Percentiles rank a stretch among this genome's conserved stretches.
Conservation (phyloP, 2,329 filamentous ascomycete genomes). For the Xylaria multiplex region DNA sequence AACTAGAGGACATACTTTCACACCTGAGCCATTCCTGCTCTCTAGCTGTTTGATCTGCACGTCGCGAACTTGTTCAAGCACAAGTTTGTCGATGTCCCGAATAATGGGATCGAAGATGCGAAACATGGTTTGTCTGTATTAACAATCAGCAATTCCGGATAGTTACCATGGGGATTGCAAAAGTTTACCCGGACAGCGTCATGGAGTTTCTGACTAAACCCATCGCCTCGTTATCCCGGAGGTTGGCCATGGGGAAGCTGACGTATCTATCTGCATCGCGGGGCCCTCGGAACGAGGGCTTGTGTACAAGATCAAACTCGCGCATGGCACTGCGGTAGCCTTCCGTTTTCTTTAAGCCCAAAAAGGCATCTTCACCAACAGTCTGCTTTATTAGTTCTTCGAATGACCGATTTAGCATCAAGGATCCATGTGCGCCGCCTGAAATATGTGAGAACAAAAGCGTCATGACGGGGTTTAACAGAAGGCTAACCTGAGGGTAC, state of each 20-base stretch:
- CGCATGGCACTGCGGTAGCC: background rate
- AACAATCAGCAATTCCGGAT: background rate
- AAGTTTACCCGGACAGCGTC: background rate
- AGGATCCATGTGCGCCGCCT: background rate
- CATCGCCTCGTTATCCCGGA: background rate
- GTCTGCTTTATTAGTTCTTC: background rate
- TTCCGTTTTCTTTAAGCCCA: background rate
- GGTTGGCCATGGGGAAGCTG: background rate
- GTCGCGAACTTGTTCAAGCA: background rate
- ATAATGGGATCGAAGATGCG: slow-evolving; percentile 2
- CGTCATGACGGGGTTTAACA: background rate
- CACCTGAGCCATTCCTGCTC: background rate
- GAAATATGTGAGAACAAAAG: background rate
- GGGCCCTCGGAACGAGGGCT: background rate
- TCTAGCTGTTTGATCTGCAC: background rate
- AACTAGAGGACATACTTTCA: too few relatives aligned
- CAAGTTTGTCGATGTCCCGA: background rate
- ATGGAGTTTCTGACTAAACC: background rate
- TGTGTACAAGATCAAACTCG: background rate
- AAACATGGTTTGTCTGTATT: background rate
- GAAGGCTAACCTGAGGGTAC: background rate
- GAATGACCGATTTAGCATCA: background rate
- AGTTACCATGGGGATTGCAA: background rate
- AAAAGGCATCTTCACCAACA: background rate
- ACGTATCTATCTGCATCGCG: background rate